phyloP scores from a whole-genome alignment of 78 protist genomes.

The Cyanophora paradoxa region DNA sequence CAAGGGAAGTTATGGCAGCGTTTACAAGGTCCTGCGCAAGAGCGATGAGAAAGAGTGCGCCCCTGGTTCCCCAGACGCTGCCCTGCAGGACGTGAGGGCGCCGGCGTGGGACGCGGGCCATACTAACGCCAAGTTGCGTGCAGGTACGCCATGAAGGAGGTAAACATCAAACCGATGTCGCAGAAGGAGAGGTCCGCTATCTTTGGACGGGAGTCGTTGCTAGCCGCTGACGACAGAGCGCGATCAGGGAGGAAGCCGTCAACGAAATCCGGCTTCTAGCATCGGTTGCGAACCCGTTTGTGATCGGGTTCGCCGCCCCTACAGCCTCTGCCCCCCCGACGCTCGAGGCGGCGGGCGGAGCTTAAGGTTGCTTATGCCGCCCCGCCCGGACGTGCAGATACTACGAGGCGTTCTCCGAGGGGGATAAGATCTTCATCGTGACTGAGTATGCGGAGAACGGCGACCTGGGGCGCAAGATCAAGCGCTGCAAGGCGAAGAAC shows the following conservation, averaged over 20 bases:
- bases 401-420: too few relatives aligned
- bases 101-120: too few relatives aligned
- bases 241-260: slow-evolving; percentile 30
- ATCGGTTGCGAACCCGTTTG: slow-evolving; percentile 25
- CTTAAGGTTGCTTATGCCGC: too few relatives aligned
- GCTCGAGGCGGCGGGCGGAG: too few relatives aligned
- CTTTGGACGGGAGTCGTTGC: not conserved
- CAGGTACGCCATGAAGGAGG: slow-evolving; percentile 61
- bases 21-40: slow-evolving; percentile 12
- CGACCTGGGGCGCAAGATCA: not conserved
- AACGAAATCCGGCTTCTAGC: slow-evolving; percentile 52
- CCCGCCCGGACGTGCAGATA: too few relatives aligned
- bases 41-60: slow-evolving; percentile 17
- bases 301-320: slow-evolving; percentile 32
- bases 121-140: not conserved
- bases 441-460: slow-evolving; percentile 42
- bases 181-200: not conserved
- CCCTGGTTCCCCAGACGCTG: not conserved
- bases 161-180: slow-evolving; percentile 37
- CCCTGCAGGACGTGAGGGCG: too few relatives aligned
- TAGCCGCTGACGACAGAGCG: not conserved
- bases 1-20: slow-evolving; percentile 51
- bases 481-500: not conserved
- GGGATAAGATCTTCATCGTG: slow-evolving; percentile 20
- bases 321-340: slow-evolving; percentile 11